Evolutionary conservation across 2,329 filamentous ascomycete genomes (phyloP), one percentile per base, ranked within the genome.

Genomic region (Neospermospora avenae): DNA sequence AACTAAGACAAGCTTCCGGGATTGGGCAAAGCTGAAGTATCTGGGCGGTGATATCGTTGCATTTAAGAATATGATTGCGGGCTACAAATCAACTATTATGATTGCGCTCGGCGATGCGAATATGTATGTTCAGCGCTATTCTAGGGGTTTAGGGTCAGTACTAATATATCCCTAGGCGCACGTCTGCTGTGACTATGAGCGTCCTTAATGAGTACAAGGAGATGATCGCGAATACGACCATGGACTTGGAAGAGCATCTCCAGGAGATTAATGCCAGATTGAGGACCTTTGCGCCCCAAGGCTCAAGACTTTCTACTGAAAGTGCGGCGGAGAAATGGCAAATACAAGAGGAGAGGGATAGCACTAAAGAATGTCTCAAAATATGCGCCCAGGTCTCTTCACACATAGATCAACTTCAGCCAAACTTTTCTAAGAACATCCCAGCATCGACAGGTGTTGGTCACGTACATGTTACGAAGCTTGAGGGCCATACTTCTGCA

Each of bases 21-120:
- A 77, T 61, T 80, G 75, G 77, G 73, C 74, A 16, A 76, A 71
- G 67, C 61, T 79, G 44, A 74, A 65, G 58, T 79, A 78, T 57
- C 74, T 78, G 71, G 75, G 74, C n/a, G 72, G 77, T 48, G 72
- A 77, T 63, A 75, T 80, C 37, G 71, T 74, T 62, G 72, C 70
- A 49, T 79, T 79, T 55, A 72, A 71, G 44, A 65, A 72, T 24
- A 66, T 75, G 52, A 62, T 80, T 31, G 72, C 75, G 24, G 71
- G 72, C 35, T 79, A 78, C 60, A 78, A 77, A 63, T 67, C 72
- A 56, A 77, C 74, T 20, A 75, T 77, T 35, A 72, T 59, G 54
- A 75, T 78, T 68, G 75, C 76, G 18, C 71, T 78, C 10, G 72
- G 69, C 18, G 69, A 76, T 65, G 70, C 69, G 58, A 75, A 73